Conservation (phyloP, 257 asterid genomes). For the Forsythia viridissima region DNA sequence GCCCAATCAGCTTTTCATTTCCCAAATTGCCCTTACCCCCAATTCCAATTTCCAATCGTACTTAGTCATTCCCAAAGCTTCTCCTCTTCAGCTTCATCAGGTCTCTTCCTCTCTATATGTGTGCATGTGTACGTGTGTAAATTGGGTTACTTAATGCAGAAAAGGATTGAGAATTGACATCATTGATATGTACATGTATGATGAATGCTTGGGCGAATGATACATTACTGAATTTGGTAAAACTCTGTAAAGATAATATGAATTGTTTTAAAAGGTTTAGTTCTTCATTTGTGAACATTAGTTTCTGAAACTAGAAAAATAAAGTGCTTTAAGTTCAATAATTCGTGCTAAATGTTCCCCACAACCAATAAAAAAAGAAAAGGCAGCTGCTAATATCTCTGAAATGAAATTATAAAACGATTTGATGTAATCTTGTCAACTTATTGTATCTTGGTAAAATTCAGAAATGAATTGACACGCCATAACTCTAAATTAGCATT, state of each 20-base stretch:
- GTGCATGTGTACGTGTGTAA: not conserved
- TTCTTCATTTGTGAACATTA: not conserved
- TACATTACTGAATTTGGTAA: not conserved
- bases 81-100: conserved; percentile 68
- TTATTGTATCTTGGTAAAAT: not conserved
- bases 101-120: conserved; percentile 30
- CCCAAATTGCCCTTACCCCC: conserved; percentile 27
- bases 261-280: not conserved
- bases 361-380: not conserved
- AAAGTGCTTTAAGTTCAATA: not conserved
- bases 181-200: not conserved
- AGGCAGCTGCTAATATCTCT: not conserved
- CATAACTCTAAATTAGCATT: not conserved
- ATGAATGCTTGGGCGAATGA: not conserved
- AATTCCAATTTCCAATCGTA: conserved; percentile 26
- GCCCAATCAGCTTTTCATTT: conserved; percentile 39
- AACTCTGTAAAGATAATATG: not conserved
- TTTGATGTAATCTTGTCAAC: not conserved
- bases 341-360: not conserved
- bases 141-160: not conserved
- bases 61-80: conserved; percentile 50
- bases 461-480: not conserved
- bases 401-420: not conserved
- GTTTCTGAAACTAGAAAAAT: not conserved
- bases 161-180: not conserved